Base-by-base conservation (phyloP, 208 protist genomes). In the Trypanosoma theileri region DNA sequence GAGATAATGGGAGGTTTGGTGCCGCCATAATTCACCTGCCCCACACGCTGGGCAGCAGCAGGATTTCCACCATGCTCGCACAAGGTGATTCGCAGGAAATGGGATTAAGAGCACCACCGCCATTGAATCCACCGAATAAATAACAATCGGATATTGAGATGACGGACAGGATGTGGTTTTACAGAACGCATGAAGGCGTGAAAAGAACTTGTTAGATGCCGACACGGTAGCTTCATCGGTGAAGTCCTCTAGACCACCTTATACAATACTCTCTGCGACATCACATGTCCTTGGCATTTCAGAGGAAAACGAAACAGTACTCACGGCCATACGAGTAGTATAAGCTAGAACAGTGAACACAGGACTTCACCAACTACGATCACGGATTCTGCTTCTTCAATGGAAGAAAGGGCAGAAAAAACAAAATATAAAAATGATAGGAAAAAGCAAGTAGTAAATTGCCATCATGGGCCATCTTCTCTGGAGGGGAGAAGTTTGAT, bases 401-500 rank as follows among this genome's bases (percentile, higher is more conserved):
- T 8, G 1, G 53, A 56, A 11, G 31, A 22, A 13, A 42, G 3
- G 0, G 22, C 1, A 56, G 52, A 31, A 56, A 24, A 56, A 22
- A 2, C 1, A 56, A 6, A 54, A 71, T 1, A 66, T 19, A 0
- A 45, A 69, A 21, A 58, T 62, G 35, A 46, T 31, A 28, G 14
- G 19, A 60, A 16, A 28, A 66, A 8, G 14, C 55, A 7, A 3
- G 52, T 16, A 67, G 73, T 24, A 88, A 96, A 81, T 75, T 96
- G 45, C 91, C 91, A 12, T 88, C 91, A 45, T 96, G 91, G 89
- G 91, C 80, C 26, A 68, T 96, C 35, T 86, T 79, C 42, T 69
- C 64, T 26, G 86, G 87, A 44, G 79, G 81, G 77, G 86, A 93
- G 57, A 88, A 94, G 78, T 96, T 93, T 68, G 85, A 94, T 65